Percentiles rank a stretch among this genome's conserved stretches.
Conservation (phyloP, 1,139 yeast species). For the Wickerhamomyces sp. region DNA sequence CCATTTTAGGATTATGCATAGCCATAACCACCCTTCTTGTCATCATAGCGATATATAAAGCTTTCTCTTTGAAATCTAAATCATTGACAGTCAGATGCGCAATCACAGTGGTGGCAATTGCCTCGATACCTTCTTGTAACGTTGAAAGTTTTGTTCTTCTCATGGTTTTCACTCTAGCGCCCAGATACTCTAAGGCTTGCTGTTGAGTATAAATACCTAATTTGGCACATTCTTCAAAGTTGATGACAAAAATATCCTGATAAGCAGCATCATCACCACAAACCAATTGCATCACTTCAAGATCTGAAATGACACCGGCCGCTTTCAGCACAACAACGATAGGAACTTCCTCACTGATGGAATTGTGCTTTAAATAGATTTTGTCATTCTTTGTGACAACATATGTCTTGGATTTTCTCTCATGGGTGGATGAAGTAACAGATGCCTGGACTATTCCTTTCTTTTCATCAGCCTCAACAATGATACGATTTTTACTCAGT, state of each 20-base stretch:
- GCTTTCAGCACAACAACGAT: slow-evolving; percentile 92
- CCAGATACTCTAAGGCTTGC: slow-evolving; percentile 89
- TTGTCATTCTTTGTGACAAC: slow-evolving; percentile 88
- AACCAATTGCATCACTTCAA: slow-evolving; percentile 88
- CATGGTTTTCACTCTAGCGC: slow-evolving; percentile 85
- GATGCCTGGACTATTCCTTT: slow-evolving; percentile 95
- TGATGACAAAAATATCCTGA: slow-evolving; percentile 88
- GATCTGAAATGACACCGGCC: slow-evolving; percentile 89
- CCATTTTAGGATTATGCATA: slow-evolving; percentile 90
- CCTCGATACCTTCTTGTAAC: slow-evolving; percentile 94
- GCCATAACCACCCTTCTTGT: slow-evolving; percentile 95
- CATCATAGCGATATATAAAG: slow-evolving; percentile 92
- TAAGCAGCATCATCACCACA: slow-evolving; percentile 86
- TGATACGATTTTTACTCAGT: slow-evolving; percentile 91
- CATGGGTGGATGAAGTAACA: slow-evolving; percentile 96
- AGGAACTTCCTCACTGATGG: slow-evolving; percentile 92
- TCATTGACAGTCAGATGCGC: slow-evolving; percentile 90
- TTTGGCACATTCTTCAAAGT: slow-evolving; percentile 90
- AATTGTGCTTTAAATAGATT: slow-evolving; percentile 89
- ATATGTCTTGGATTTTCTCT: slow-evolving; percentile 93
- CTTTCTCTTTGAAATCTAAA: slow-evolving; percentile 89
- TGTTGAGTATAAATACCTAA: slow-evolving; percentile 85
- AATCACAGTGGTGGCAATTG: slow-evolving; percentile 91
- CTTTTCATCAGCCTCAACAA: slow-evolving; percentile 95
- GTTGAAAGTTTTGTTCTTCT: slow-evolving; percentile 82